Evolutionary conservation across 495 filamentous ascomycete genomes (phyloP), one percentile per base, ranked within the genome.

Genomic region (Talaromyces adpressus): DNA sequence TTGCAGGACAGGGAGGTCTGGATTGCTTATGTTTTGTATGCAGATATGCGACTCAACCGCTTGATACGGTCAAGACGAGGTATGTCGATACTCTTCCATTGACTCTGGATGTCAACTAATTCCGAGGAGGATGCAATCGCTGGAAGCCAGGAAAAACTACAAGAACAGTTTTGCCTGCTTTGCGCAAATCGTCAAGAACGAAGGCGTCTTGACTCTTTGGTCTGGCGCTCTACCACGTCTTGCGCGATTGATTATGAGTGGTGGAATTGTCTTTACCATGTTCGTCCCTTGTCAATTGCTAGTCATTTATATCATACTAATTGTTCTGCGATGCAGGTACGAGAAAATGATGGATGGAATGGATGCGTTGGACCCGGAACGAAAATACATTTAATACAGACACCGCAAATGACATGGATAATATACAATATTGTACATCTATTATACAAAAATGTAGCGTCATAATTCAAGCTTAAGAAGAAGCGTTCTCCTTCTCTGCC

Each of bases 201-300:
- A 98, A 75, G 93, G 94, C 6, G 39, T 97, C 23, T 72, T 92
- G 47, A 95, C 92, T 9, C 90, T 98, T 65, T 98, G 94, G 94
- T 92, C 90, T 63, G 94, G 94, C 20, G 93, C 95, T 23, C 69
- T 97, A 65, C 94, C 94, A 2, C 76, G 94, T 57, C 74, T 98
- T 68, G 92, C 85, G 20, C 79, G 94, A 62, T 72, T 98, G 65
- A 90, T 97, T 64, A 60, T 93, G 79, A 96, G 92, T 70, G 94
- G 94, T 58, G 94, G 94, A 20, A 96, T 98, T 70, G 95, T 98
- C 59, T 98, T 98, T 71, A 92, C 95, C 4, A 96, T 98, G 93
- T 89, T 72, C 64, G 84, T 78, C 6, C 23, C 51, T 22, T n/a
- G 56, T 47, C 34, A 56, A 47, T 6, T 8, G 20, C 34, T 30